phyloP scores from a whole-genome alignment of 805 yeast species.

The Teunomyces pallodes region DNA sequence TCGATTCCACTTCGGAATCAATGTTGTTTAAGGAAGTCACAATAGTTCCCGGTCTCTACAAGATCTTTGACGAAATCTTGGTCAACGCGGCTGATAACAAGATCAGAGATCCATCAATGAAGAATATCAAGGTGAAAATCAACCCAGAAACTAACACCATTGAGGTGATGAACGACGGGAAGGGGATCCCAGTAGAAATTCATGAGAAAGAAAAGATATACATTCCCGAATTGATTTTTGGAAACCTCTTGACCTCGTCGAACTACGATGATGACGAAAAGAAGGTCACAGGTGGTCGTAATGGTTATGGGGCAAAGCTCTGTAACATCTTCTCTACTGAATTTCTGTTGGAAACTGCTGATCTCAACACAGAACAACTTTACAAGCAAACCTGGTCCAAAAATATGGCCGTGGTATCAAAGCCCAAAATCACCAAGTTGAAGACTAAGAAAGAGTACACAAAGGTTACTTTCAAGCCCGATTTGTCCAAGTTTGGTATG shows the following conservation, averaged over 20 bases:
- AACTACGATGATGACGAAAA: slow-evolving; percentile 94
- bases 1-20: slow-evolving; percentile 46
- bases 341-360: slow-evolving; percentile 87
- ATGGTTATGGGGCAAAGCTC: slow-evolving; percentile 96
- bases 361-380: slow-evolving; percentile 54
- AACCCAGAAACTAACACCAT: slow-evolving; percentile 72
- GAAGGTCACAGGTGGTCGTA: slow-evolving; percentile 97
- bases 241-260: slow-evolving; percentile 89
- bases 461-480: slow-evolving; percentile 85
- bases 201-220: slow-evolving; percentile 89
- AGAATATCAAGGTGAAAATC: slow-evolving; percentile 76
- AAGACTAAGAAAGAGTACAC: slow-evolving; percentile 74
- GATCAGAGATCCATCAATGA: slow-evolving; percentile 91
- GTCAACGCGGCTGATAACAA: slow-evolving; percentile 99
- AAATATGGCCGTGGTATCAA: slow-evolving; percentile 77
- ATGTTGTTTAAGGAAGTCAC: slow-evolving; percentile 59
- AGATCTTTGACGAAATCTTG: slow-evolving; percentile 93
- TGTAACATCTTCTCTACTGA: slow-evolving; percentile 94
- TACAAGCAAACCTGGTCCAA: slow-evolving; percentile 84
- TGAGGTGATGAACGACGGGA: slow-evolving; percentile 87
- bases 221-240: slow-evolving; percentile 95
- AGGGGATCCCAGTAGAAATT: slow-evolving; percentile 92
- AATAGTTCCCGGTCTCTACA: slow-evolving; percentile 93
- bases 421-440: slow-evolving; percentile 65
- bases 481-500: slow-evolving; percentile 82